Evolutionary conservation across 257 asterid species (phyloP), one percentile per base, ranked within the genome.

Genomic region (Thymus mandschuricus): DNA sequence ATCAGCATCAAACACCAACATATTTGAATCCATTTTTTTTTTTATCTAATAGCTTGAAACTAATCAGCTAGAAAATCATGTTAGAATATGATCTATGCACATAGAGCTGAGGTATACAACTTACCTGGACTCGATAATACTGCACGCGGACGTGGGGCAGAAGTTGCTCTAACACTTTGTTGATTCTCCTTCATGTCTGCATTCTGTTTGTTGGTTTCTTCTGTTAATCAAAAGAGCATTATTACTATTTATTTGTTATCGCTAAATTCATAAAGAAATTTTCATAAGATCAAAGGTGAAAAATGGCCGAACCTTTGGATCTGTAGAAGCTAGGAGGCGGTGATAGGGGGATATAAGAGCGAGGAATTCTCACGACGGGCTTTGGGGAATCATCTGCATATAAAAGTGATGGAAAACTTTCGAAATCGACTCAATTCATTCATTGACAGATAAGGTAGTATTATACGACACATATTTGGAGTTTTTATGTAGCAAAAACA

Each of bases 51-150:
- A 44, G 7, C 8, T 44, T 50, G 33, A 56, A 52, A 52, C 55
- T 7, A 66, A 3, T n/a, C 38, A 58, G 33, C 38, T 1, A 49
- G 59, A 67, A 73, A 49, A 8, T 51, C 8, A 57, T 51, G 27
- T 10, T 10, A 21, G 21, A n/a, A 13, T n/a, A 60, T 48, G 35
- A 10, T 11, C 8, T n/a, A 40, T 7, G 35, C 76, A 45, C 13
- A 55, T 9, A 38, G 51, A 46, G 57, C 30, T 55, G 13, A 78
- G 57, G 38, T 9, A 27, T 12, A 28, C 3, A 30, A 46, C 61
- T 72, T 79, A 88, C 98, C 98, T 52, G 94, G 98, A 75, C 97
- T 93, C 10, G 98, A 93, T 74, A 93, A 82, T 74, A 90, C 96
- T n/a, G 98, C 98, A 57, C 98, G 98, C 27, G 97, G 97, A 38